Evolutionary conservation across 1,284 basidiomycete genomes (phyloP), one percentile per base, ranked within the genome.

Genomic region (Pascua sp.): DNA sequence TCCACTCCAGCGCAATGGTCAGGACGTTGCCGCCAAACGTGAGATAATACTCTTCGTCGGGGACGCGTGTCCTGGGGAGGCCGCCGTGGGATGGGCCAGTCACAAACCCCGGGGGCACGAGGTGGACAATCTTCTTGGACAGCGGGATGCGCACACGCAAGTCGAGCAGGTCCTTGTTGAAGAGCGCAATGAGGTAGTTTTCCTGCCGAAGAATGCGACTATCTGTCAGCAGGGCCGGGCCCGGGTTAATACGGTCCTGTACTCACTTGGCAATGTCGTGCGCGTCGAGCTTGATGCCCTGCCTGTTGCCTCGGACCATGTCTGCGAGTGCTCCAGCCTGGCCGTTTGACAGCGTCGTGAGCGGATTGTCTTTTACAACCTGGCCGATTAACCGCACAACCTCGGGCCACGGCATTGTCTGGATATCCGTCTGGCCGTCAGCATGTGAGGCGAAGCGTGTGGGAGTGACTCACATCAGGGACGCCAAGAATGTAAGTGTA

Each of bases 101-200:
- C 13, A 75, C 53, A 9, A 75, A 48, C 1, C 53, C 18, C 0
- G 65, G 49, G 2, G 74, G 74, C 11, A 75, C 42, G 36, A 71
- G 61, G 17, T 62, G 61, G 2, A 68, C 67, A 2, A 79, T 46
- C 1, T 79, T 57, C 9, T 70, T 73, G 0, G 90, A 91, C 16
- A 93, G 67, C 0, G 94, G 94, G 2, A 82, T 56, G 12, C 76
- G 68, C 36, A 90, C 83, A 8, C 86, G 85, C 12, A 98, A 82
- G 75, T 98, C 90, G 47, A 98, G 81, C 4, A 98, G 77, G 66
- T 96, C 92, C 71, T 97, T 97, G 80, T 98, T 98, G 79, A 98
- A 97, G 13, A 99, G 78, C 0, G 95, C 94, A 59, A 98, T 96
- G 50, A 99, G 83, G 75, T 97, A 99, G 78, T 99, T 99, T 75